Percentiles rank a stretch among this genome's conserved stretches.
These are phyloP conservation scores for Ceratocystis eucalypticola DNA, from an alignment of 2,329 filamentous ascomycete genomes.

Conservation along the genomic window DNA sequence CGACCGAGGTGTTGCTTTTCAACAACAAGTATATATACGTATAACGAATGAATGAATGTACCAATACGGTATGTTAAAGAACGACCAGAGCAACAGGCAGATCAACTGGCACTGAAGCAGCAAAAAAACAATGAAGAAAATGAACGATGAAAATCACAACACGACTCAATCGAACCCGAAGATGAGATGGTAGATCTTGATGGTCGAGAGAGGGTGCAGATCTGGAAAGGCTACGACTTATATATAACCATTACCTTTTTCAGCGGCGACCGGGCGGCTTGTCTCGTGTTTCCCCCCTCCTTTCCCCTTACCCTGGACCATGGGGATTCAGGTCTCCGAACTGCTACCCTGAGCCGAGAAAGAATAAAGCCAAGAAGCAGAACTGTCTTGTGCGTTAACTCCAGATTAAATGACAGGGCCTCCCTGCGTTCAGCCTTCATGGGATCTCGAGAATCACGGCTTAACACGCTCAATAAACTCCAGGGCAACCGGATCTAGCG, in stretches of 20 bases:
- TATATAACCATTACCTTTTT: neutral
- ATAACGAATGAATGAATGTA: neutral
- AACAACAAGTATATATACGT: neutral
- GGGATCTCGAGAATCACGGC: neutral
- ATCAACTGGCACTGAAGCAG: neutral
- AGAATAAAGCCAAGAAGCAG: neutral
- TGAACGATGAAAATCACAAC: neutral
- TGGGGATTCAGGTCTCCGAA: neutral
- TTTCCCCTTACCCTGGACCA: neutral
- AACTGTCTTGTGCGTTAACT: neutral
- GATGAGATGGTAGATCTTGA: neutral
- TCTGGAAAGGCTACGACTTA: neutral
- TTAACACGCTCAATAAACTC: neutral
- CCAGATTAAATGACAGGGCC: neutral
- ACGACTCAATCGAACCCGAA: neutral
- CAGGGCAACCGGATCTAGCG: neutral
- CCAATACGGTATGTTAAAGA: neutral
- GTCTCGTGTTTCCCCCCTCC: neutral
- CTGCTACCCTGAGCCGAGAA: neutral
- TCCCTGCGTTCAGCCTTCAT: neutral
- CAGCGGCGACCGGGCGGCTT: neutral
- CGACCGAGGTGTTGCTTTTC: constrained; percentile 1
- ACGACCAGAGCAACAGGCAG: neutral
- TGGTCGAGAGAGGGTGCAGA: neutral
- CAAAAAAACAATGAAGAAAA: neutral